Percentiles rank a stretch among this genome's conserved stretches.
phyloP scores from a whole-genome alignment of 148 eudicot species.

The Silene latifolia region DNA sequence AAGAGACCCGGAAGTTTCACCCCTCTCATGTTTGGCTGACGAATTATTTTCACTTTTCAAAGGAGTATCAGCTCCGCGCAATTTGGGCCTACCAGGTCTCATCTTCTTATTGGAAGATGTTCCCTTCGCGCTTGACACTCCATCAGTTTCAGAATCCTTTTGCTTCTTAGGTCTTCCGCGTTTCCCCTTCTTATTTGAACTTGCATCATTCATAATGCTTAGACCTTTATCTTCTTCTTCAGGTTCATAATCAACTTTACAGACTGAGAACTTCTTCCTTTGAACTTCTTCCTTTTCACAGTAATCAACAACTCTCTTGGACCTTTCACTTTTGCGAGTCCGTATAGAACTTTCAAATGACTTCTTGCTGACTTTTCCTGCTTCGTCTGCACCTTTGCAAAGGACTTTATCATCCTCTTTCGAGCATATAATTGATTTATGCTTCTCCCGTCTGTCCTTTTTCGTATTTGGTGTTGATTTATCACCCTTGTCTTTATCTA shows the following conservation, averaged over 20 bases:
- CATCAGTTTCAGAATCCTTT: conserved; percentile 17
- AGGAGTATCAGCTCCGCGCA: not conserved
- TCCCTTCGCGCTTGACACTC: not conserved
- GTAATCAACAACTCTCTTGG: conserved; percentile 16
- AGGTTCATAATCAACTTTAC: conserved; percentile 10
- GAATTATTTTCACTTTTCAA: not conserved
- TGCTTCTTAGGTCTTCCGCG: not conserved
- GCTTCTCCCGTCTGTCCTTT: conserved; percentile 24
- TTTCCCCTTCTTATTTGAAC: conserved; percentile 17
- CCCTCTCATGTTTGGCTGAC: not conserved
- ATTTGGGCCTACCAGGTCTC: not conserved
- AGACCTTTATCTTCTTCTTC: conserved; percentile 15
- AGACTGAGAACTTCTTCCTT: conserved; percentile 21
- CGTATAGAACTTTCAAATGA: conserved; percentile 15
- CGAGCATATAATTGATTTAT: conserved; percentile 2
- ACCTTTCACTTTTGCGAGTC: conserved; percentile 44
- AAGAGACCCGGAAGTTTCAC: not conserved
- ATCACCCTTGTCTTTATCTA: conserved; percentile 13
- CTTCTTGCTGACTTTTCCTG: conserved; percentile 12
- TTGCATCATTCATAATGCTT: not conserved
- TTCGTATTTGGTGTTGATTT: not conserved
- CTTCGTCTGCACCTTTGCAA: conserved; percentile 15
- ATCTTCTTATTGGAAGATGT: not conserved
- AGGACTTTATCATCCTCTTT: conserved; percentile 9
- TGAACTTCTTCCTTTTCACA: conserved; percentile 21